Base-by-base conservation (phyloP, 805 yeast species). In the Spathaspora arborariae region DNA sequence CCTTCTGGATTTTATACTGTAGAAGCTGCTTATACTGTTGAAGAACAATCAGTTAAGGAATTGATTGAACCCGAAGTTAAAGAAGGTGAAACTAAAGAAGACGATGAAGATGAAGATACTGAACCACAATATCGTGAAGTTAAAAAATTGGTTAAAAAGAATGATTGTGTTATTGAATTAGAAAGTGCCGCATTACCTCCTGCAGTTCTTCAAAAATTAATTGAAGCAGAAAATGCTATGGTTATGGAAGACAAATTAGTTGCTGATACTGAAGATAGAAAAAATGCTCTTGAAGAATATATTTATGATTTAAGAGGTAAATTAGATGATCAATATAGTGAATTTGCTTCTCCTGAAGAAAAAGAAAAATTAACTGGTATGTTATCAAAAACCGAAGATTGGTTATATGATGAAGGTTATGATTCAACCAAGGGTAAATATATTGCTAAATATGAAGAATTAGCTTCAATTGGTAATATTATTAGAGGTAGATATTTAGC, bases 251-350 rank as follows among this genome's bases (percentile, higher is more conserved):
- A 94, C 74, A 94, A 91, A 78, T 84, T 92, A 60, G 97, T 94
- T 56, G 95, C 95, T 56, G 98, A 94, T 76, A 94, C 98, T 56
- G 98, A 94, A 79, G 97, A 94, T 76, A 89, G 90, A 73, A 94
- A 94, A 85, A 94, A 94, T 70, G 94, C 96, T 55, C 79, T 94
- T 52, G 99, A 94, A 79, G 99, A 94, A 79, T 94, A 94, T 80
- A 94, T 94, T 63, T 94, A 94, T 75, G 96, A 89, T 62, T 82
- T 92, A 72, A 87, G 99, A 76, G 96, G 96, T 68, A 94, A 94
- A 78, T 79, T 94, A 63, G 98, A 91, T 50, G 99, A 90, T 47
- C 84, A 83, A 60, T 92, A 92, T 68, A 79, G 87, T 56, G 83
- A 77, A 59, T 94, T 91, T 66, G 97, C 97, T 48, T 79, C 86